These are phyloP conservation scores for Luzula sylvatica DNA, from an alignment of 176 grass and related monocot genomes.

Conservation along the genomic window DNA sequence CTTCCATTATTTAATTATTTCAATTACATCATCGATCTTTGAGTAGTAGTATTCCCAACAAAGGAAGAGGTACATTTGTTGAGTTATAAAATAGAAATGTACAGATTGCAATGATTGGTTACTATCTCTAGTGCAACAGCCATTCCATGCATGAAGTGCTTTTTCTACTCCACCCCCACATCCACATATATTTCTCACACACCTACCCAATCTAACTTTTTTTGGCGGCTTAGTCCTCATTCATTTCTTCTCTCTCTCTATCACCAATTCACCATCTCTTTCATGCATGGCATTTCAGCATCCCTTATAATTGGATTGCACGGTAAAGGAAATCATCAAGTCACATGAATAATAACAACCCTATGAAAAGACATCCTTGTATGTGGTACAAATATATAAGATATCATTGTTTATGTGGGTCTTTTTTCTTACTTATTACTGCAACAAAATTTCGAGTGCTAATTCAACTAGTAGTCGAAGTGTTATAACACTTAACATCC, in stretches of 20 bases:
- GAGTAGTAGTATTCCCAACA: background rate
- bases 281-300: conserved; percentile 5
- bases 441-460: conserved; percentile 8
- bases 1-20: conserved; percentile 29
- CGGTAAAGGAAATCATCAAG: conserved; percentile 9
- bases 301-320: conserved; percentile 4
- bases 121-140: conserved; percentile 20
- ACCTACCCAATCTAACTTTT: conserved; percentile 25
- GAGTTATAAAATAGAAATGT: conserved; percentile 20
- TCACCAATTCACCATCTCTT: conserved; percentile 9
- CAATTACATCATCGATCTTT: conserved; percentile 19
- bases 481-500: too few species aligned
- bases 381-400: background rate
- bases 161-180: conserved; percentile 2
- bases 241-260: conserved; percentile 14
- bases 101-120: conserved; percentile 21
- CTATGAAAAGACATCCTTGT: conserved; percentile 6
- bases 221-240: conserved; percentile 26
- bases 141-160: conserved; percentile 15
- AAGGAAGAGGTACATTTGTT: conserved; percentile 1
- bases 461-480: background rate
- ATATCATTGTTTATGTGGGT: conserved; percentile 14
- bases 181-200: conserved; percentile 15
- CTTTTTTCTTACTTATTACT: background rate
- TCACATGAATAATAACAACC: conserved; percentile 11